phyloP scores from a whole-genome alignment of 2,329 filamentous ascomycete species.

The Neofusicoccum ribis region DNA sequence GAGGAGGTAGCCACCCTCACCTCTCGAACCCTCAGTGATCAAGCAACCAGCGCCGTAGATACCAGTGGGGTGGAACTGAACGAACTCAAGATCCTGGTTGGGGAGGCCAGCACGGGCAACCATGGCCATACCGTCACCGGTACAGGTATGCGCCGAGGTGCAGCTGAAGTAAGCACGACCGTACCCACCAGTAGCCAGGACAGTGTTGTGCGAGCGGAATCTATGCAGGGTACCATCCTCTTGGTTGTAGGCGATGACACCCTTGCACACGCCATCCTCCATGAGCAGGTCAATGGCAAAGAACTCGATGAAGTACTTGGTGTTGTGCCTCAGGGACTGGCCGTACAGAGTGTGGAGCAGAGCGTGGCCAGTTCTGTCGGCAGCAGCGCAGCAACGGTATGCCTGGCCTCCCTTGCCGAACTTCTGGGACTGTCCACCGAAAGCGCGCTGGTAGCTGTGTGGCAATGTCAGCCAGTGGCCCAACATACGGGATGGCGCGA shows the following conservation, averaged over 20 bases:
- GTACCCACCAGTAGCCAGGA: constrained; percentile 95
- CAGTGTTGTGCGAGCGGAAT: constrained; percentile 95
- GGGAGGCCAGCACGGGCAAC: constrained; percentile 95
- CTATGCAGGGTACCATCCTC: constrained; percentile 97
- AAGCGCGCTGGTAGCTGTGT: constrained; percentile 87
- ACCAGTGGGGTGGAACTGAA: constrained; percentile 98
- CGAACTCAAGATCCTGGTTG: constrained; percentile 99
- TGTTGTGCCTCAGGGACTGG: constrained; percentile 95
- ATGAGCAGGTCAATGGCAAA: constrained; percentile 96
- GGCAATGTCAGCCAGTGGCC: constrained; percentile 13
- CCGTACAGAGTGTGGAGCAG: constrained; percentile 98
- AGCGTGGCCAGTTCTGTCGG: constrained; percentile 94
- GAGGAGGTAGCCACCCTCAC: constrained; percentile 95
- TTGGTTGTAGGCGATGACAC: constrained; percentile 97
- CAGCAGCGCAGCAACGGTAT: constrained; percentile 94
- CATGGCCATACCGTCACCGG: constrained; percentile 99
- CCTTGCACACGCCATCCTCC: constrained; percentile 95
- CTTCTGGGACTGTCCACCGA: constrained; percentile 95
- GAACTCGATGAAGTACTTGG: constrained; percentile 99
- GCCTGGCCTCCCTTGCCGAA: constrained; percentile 97
- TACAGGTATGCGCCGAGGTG: constrained; percentile 97
- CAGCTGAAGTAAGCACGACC: constrained; percentile 98
- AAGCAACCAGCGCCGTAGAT: constrained; percentile 98
- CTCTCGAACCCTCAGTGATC: constrained; percentile 96
- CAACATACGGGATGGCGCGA: neutral